A percentile compares a stretch with the other conserved stretches of the same genome.
These are phyloP conservation scores for Tolypocladium guangdongense DNA, from an alignment of 2,329 filamentous ascomycete species.

Conservation along the genomic window DNA sequence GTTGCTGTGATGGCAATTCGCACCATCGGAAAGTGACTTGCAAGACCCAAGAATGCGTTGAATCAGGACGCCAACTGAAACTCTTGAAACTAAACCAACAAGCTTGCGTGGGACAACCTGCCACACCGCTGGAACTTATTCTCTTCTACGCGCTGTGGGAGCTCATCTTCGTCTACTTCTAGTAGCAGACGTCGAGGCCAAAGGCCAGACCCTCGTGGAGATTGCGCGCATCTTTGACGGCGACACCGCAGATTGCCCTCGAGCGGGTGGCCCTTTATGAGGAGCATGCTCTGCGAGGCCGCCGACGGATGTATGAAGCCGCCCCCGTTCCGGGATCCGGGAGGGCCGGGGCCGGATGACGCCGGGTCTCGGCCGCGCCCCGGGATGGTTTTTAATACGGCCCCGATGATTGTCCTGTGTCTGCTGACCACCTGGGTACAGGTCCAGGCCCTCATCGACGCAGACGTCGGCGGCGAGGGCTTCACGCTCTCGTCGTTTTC, in stretches of 20 bases:
- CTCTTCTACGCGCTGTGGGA: slow-evolving; percentile 57
- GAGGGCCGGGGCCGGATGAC: not conserved
- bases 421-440: slow-evolving; percentile 4
- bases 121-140: slow-evolving; percentile 53
- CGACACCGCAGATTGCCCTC: slow-evolving; percentile 44
- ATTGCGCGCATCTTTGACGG: slow-evolving; percentile 44
- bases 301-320: too few species aligned
- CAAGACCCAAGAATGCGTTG: too few species aligned
- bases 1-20: slow-evolving; percentile 50
- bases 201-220: slow-evolving; percentile 55
- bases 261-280: slow-evolving; percentile 28
- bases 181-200: slow-evolving; percentile 62
- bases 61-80: not conserved
- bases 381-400: not conserved
- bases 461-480: slow-evolving; percentile 26
- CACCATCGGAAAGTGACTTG: slow-evolving; percentile 46
- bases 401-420: not conserved
- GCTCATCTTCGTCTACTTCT: slow-evolving; percentile 51
- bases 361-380: not conserved
- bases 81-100: slow-evolving; percentile 41
- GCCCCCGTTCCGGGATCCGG: not conserved
- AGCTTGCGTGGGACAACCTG: slow-evolving; percentile 48
- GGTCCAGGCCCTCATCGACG: slow-evolving; percentile 13
- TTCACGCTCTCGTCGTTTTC: slow-evolving; percentile 46
- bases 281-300: slow-evolving; percentile 7